Percentiles rank a stretch among this genome's conserved stretches.
Evolutionary conservation across 148 eudicot genomes (phyloP).

Genomic region (Pouteria glomerata): DNA sequence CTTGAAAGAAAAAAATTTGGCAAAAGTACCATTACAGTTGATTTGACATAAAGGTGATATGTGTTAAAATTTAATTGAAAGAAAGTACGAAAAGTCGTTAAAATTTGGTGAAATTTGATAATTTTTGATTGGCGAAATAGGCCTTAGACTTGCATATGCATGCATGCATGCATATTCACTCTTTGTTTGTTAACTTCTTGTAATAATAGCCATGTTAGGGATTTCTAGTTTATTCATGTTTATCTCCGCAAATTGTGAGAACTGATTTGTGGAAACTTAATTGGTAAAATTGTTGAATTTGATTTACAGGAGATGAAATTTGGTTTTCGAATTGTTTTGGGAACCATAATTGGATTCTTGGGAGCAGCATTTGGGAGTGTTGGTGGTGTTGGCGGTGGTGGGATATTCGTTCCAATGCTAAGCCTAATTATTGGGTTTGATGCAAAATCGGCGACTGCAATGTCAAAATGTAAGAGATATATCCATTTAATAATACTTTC

Average conservation of each 20-base stretch:
- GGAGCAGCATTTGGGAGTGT: slow-evolving; percentile 99
- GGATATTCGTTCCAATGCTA: slow-evolving; percentile 96
- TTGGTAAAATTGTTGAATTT: background rate
- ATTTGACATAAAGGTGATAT: too few species aligned
- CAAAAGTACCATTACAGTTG: too few species aligned
- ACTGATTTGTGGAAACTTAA: background rate
- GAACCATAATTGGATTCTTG: slow-evolving; percentile 63
- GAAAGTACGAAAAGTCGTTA: too few species aligned
- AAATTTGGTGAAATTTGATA: too few species aligned
- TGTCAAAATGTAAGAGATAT: slow-evolving; percentile 52
- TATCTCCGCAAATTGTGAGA: background rate
- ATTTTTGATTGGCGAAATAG: too few species aligned
- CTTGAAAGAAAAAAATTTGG: too few species aligned
- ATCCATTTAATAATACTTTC: background rate
- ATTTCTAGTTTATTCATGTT: background rate
- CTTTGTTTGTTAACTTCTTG: background rate
- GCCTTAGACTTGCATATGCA: too few species aligned
- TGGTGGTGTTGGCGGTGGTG: slow-evolving; percentile 99
- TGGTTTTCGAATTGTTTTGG: slow-evolving; percentile 61
- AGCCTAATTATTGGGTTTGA: slow-evolving; percentile 79
- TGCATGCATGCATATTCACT: background rate
- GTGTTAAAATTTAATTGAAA: too few species aligned
- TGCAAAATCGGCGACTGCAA: slow-evolving; percentile 88
- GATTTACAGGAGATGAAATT: slow-evolving; percentile 71
- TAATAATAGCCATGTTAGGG: background rate